Conservation (phyloP, 1,139 yeast genomes). For the Pneumocystis carinii region DNA sequence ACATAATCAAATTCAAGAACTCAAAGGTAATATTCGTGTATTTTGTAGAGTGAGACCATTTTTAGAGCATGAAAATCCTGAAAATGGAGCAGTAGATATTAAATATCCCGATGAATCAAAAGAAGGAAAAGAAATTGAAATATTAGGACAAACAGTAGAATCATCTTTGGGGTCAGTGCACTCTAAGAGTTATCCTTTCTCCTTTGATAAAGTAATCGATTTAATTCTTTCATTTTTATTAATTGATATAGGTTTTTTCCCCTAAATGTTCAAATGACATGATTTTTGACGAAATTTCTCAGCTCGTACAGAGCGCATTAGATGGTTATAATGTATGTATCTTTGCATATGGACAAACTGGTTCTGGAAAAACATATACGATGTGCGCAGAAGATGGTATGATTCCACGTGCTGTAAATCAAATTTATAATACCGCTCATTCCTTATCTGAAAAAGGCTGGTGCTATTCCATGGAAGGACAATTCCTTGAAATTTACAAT, state of each 20-base stretch:
- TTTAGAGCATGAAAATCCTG: slow-evolving; percentile 18
- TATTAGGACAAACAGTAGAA: slow-evolving; percentile 18
- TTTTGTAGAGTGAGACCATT: slow-evolving; percentile 74
- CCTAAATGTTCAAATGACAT: slow-evolving; percentile 39
- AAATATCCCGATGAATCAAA: slow-evolving; percentile 39
- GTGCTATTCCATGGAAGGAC: slow-evolving; percentile 53
- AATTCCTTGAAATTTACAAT: slow-evolving; percentile 79
- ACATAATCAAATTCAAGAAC: slow-evolving; percentile 66
- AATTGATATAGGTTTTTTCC: slow-evolving; percentile 40
- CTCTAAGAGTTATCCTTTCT: slow-evolving; percentile 33
- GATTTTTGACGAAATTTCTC: slow-evolving; percentile 73
- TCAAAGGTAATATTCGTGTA: slow-evolving; percentile 85
- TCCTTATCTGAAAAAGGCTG: slow-evolving; percentile 44
- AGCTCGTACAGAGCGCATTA: slow-evolving; percentile 71
- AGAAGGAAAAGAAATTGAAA: slow-evolving; percentile 33
- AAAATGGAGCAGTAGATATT: slow-evolving; percentile 25
- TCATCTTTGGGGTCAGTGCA: slow-evolving; percentile 20
- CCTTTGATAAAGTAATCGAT: slow-evolving; percentile 39
- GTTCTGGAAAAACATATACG: slow-evolving; percentile 88
- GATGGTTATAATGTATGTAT: slow-evolving; percentile 90
- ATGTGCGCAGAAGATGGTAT: slow-evolving; percentile 73
- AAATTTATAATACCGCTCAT: slow-evolving; percentile 50
- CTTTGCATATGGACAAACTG: slow-evolving; percentile 96
- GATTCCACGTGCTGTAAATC: slow-evolving; percentile 61
- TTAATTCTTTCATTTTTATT: neutral